phyloP scores from a whole-genome alignment of 2,329 filamentous ascomycete genomes.

The Plenodomus tracheiphilus region DNA sequence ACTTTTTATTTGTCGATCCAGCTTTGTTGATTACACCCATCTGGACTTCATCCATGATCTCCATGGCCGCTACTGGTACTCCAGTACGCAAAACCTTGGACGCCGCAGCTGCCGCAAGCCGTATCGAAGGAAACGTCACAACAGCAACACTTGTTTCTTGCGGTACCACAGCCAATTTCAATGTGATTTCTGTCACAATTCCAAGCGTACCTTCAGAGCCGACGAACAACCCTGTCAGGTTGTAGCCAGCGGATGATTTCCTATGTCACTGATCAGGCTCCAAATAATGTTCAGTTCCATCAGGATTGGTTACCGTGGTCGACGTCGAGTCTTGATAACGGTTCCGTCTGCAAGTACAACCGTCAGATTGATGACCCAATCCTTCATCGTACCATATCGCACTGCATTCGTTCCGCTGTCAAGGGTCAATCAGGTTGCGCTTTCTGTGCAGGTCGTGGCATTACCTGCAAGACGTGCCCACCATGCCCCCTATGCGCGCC shows the following conservation, averaged over 20 bases:
- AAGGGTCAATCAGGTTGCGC: constrained; percentile 11
- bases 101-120: constrained; percentile 74
- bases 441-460: constrained; percentile 1
- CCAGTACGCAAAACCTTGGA: constrained; percentile 75
- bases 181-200: constrained; percentile 78
- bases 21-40: constrained; percentile 81
- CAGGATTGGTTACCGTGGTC: constrained; percentile 60
- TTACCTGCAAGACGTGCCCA: constrained; percentile 68
- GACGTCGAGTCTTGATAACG: constrained; percentile 74
- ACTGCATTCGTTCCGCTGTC: constrained; percentile 76
- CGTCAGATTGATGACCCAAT: constrained; percentile 83
- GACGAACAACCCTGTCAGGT: constrained; percentile 77
- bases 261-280: constrained; percentile 19
- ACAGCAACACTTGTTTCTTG: constrained; percentile 78
- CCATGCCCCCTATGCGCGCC: constrained; percentile 82
- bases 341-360: constrained; percentile 79
- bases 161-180: constrained; percentile 77
- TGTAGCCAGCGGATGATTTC: constrained; percentile 82
- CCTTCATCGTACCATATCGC: constrained; percentile 83
- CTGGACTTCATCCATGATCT: constrained; percentile 87
- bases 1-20: constrained; percentile 69
- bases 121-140: constrained; percentile 76
- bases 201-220: constrained; percentile 82
- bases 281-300: constrained; percentile 5
- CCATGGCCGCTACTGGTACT: constrained; percentile 75